Conservation (phyloP, 2,329 filamentous ascomycete genomes). For the Beauveria sp. region DNA sequence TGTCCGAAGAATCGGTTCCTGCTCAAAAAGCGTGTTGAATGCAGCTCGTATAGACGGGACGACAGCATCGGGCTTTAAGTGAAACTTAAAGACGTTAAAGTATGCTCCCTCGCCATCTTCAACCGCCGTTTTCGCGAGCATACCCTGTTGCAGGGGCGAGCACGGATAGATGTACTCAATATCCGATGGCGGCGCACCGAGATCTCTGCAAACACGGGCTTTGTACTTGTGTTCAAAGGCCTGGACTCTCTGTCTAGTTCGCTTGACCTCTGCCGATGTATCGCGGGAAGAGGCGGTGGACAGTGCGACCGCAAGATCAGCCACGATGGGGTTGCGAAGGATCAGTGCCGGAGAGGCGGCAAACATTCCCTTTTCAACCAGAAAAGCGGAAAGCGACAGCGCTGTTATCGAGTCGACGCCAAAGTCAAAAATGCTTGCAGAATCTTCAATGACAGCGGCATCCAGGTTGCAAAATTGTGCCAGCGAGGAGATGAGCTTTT, state of each 20-base stretch:
- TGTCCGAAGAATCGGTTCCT: conserved; percentile 61
- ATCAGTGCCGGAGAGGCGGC: conserved; percentile 57
- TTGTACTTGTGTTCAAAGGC: conserved; percentile 58
- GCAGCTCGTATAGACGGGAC: conserved; percentile 41
- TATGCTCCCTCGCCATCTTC: conserved; percentile 53
- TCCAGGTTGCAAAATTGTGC: conserved; percentile 42
- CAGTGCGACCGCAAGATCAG: conserved; percentile 36
- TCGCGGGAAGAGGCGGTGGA: conserved; percentile 5
- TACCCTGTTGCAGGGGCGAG: conserved; percentile 78
- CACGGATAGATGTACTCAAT: conserved; percentile 75
- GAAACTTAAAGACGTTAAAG: conserved; percentile 67
- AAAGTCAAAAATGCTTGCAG: conserved; percentile 71
- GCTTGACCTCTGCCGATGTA: conserved; percentile 26
- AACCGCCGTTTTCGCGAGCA: conserved; percentile 62
- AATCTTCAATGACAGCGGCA: conserved; percentile 35
- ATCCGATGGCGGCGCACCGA: conserved; percentile 42
- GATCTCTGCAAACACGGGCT: conserved; percentile 39
- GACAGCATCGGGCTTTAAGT: conserved; percentile 39
- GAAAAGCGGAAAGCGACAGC: conserved; percentile 56
- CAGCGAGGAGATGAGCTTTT: conserved; percentile 45
- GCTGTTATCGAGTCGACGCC: conserved; percentile 85
- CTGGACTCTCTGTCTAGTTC: conserved; percentile 51
- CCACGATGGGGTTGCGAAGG: conserved; percentile 51
- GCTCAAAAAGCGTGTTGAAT: conserved; percentile 46
- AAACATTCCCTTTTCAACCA: conserved; percentile 56